These are phyloP conservation scores for Sanguinoderma infundibulare DNA, from an alignment of 1,284 basidiomycete genomes.

Conservation along the genomic window DNA sequence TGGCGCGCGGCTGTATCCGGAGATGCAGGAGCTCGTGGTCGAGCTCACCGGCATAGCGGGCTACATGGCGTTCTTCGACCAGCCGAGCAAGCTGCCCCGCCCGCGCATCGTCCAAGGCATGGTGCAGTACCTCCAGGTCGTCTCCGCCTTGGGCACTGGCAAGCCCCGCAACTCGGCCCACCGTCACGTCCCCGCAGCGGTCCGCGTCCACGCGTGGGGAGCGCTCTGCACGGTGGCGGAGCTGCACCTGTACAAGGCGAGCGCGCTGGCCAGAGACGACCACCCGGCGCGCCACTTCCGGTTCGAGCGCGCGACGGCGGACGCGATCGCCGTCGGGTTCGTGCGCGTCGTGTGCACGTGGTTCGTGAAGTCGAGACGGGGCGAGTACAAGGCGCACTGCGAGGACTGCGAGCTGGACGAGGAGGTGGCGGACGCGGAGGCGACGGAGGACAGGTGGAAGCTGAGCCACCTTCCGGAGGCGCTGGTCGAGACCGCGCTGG, in stretches of 20 bases:
- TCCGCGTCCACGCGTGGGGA: background rate
- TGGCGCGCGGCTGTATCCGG: background rate
- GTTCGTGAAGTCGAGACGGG: background rate
- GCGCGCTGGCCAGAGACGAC: background rate
- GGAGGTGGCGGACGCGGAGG: too few relatives aligned
- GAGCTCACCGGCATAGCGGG: background rate
- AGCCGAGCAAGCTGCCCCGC: background rate
- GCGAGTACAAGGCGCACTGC: background rate
- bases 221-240: background rate
- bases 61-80: slow-evolving; percentile 1
- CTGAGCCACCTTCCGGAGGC: too few relatives aligned
- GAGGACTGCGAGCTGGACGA: background rate
- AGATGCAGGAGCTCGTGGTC: background rate
- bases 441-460: too few relatives aligned
- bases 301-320: background rate
- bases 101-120: background rate
- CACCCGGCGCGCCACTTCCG: slow-evolving; percentile 1
- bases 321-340: slow-evolving; percentile 1
- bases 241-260: background rate
- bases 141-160: too few relatives aligned
- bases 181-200: background rate
- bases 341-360: background rate
- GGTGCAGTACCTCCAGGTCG: background rate
- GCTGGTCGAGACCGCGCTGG: too few relatives aligned
- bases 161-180: too few relatives aligned